Evolutionary conservation across 306 rosid species (phyloP), one percentile per base, ranked within the genome.

Genomic region (Gastrolobium villosum): DNA sequence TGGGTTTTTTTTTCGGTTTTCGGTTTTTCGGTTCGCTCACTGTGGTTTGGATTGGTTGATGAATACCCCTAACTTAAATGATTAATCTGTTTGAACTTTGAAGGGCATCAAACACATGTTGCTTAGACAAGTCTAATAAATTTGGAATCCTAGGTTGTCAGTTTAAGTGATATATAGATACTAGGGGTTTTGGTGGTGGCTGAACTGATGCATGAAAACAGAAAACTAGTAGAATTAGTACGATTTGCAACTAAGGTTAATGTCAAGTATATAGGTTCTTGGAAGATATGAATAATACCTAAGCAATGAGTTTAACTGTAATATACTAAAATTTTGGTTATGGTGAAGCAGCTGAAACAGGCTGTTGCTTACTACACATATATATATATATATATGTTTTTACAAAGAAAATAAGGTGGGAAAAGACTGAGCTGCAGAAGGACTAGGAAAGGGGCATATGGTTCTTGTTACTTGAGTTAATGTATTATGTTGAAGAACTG

Each of bases 11-110:
- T 20, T 20, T 20, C 26, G 26, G 26, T 20, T 20, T 0, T 20
- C 26, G 26, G 1, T 20, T 20, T 20, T 20, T 20, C 26, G 26
- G 26, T 20, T 20, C 26, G 1, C 0, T 1, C 26, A 20, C 26
- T 20, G 0, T 1, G 26, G 26, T 20, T 20, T 20, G 26, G 1
- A 20, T 20, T 1, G 26, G 26, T 20, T 20, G 26, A 20, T 20
- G 26, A 20, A 20, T 1, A 20, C 26, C 26, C 26, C 26, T 20
- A 20, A 20, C 26, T 20, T 70, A 7, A 54, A 57, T 56, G 71
- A 43, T 45, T 75, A 28, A 60, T 43, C n/a, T 66, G 44, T 68
- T 83, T 72, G 54, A 30, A 50, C 53, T 59, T 70, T 54, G 76
- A 30, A 37, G 75, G 26, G 36, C 41, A 70, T 44, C 63, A 43